A percentile compares a stretch with the other conserved stretches of the same genome.
Evolutionary conservation across 192 early-diverging fungal species (phyloP).

Genomic region (Lunasporangiospora selenospora): DNA sequence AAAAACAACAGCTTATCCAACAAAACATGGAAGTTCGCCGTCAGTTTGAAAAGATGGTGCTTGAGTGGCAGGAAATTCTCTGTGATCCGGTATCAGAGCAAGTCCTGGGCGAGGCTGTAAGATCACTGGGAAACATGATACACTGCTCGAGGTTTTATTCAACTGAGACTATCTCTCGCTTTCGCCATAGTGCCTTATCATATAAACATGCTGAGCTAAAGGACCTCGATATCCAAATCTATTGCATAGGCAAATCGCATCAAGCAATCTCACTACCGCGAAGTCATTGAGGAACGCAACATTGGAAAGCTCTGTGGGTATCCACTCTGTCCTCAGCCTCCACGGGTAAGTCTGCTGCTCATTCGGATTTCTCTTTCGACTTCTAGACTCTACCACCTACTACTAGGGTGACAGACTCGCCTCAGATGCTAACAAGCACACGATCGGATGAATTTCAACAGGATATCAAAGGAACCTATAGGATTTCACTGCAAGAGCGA

Average conservation of each 20-base stretch:
- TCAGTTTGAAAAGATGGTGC: slow-evolving; percentile 47
- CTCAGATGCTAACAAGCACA: background rate
- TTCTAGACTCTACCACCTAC: background rate
- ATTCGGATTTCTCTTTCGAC: background rate
- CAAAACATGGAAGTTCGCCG: slow-evolving; percentile 37
- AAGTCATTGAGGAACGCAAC: slow-evolving; percentile 76
- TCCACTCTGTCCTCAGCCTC: slow-evolving; percentile 71
- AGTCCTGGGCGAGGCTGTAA: slow-evolving; percentile 51
- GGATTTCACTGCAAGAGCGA: slow-evolving; percentile 71
- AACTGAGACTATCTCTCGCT: background rate
- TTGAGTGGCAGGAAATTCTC: slow-evolving; percentile 54
- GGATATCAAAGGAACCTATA: slow-evolving; percentile 62
- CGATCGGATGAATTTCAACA: slow-evolving; percentile 6
- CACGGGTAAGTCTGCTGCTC: slow-evolving; percentile 53
- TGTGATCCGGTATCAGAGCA: slow-evolving; percentile 52
- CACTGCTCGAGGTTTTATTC: background rate
- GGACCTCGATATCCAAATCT: too few species aligned
- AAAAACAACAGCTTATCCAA: slow-evolving; percentile 28
- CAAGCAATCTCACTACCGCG: slow-evolving; percentile 69
- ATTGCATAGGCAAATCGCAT: slow-evolving; percentile 68
- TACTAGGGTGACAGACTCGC: slow-evolving; percentile 4
- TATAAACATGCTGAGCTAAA: too few species aligned
- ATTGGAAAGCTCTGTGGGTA: slow-evolving; percentile 80
- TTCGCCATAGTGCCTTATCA: too few species aligned
- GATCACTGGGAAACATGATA: background rate